Evolutionary conservation across 345 rosid genomes (phyloP), one percentile per base, ranked within the genome.

Genomic region (Euclidium syriacum): DNA sequence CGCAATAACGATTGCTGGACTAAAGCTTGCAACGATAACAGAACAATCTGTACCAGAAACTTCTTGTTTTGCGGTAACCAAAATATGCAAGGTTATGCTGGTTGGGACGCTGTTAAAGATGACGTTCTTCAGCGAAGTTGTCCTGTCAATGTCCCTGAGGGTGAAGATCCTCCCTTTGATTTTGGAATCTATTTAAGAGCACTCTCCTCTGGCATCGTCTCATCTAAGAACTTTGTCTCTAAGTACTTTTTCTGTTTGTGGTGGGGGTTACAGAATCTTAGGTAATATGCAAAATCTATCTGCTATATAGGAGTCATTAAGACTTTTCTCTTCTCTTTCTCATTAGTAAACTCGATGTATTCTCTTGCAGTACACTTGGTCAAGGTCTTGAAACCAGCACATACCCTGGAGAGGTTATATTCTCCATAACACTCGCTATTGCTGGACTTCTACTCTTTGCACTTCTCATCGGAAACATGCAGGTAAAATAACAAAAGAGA

Each of bases 251-350:
- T 80, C 52, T 94, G 96, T 64, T 83, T 90, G 57, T 94, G 99
- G 99, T 94, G 99, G 99, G 99, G 99, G 7, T 79, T 94, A 25
- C 97, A 90, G 76, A 94, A 94, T 76, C 78, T 94, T 62, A 94
- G 99, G 99, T 94, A 57, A 46, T 46, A 26, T 3, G 5, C 16
- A 33, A 36, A 55, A 22, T 6, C 8, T 10, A 39, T 60, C 25
- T 15, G 19, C 12, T 18, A 5, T 51, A 10, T n/a, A n/a, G n/a
- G 5, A 41, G 19, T 32, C 33, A 11, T 19, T 20, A 15, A 8
- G 24, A 25, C n/a, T n/a, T n/a, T n/a, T n/a, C n/a, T n/a, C n/a
- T 1, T 43, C 27, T 36, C 9, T 27, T 32, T 6, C 2, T 58
- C 5, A 15, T 44, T 51, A 32, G 61, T 52, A 32, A 50, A 8